These are phyloP conservation scores for Arthrobotrys musiformis DNA, from an alignment of 2,329 filamentous ascomycete genomes.

Conservation along the genomic window DNA sequence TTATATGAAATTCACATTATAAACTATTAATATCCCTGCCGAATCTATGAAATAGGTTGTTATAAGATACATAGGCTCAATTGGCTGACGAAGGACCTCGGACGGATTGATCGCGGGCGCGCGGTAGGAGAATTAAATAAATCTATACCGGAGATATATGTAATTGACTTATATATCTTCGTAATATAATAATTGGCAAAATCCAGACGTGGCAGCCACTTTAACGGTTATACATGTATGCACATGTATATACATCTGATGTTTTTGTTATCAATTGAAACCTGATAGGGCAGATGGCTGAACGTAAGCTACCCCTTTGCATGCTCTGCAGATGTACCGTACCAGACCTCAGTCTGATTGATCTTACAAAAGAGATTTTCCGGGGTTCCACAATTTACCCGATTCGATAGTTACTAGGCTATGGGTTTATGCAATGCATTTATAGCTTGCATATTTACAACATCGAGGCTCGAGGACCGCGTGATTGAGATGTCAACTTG, in stretches of 20 bases:
- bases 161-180: too few species aligned
- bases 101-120: slow-evolving; percentile 4
- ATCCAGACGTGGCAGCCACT: background rate
- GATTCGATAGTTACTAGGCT: too few species aligned
- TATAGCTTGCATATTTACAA: too few species aligned
- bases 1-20: background rate
- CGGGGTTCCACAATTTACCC: slow-evolving; percentile 38
- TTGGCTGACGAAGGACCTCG: background rate
- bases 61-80: background rate
- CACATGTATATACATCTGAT: background rate
- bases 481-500: background rate
- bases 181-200: background rate
- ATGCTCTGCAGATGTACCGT: too few species aligned
- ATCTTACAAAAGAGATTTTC: slow-evolving; percentile 16
- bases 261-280: background rate
- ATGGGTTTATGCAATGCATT: too few species aligned
- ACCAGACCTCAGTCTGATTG: too few species aligned
- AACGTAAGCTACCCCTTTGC: too few species aligned
- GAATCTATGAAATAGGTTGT: background rate
- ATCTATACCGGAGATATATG: slow-evolving; percentile 7
- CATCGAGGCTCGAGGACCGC: background rate
- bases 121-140: slow-evolving; percentile 14
- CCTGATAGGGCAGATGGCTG: background rate
- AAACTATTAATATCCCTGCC: background rate
- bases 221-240: background rate